Evolutionary conservation across 495 filamentous ascomycete genomes (phyloP).

Genomic region (Penicillium angulare): DNA sequence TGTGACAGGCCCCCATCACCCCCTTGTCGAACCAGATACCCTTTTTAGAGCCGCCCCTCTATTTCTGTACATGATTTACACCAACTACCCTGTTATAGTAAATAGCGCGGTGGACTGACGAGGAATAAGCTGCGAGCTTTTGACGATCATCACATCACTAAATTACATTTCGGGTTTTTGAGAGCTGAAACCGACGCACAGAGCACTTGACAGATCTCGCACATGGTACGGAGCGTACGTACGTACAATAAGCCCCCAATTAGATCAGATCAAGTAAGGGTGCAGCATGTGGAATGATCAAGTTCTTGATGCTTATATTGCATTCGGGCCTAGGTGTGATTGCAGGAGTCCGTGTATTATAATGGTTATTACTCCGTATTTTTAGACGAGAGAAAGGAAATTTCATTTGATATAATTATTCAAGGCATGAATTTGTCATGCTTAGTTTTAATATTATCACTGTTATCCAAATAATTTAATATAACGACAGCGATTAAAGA

Average conservation of each 20-base stretch:
- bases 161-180: background rate
- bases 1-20: background rate
- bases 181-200: too few species aligned
- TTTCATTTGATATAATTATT: too few species aligned
- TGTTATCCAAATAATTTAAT: too few species aligned
- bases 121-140: slow-evolving; percentile 5
- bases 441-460: too few species aligned
- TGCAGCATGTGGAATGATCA: slow-evolving; percentile 13
- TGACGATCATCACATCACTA: slow-evolving; percentile 4
- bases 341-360: too few species aligned
- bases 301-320: background rate
- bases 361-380: too few species aligned
- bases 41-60: too few species aligned
- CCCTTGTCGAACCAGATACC: too few species aligned
- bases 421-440: slow-evolving; percentile 25
- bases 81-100: slow-evolving; percentile 5
- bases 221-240: slow-evolving; percentile 22
- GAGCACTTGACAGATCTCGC: slow-evolving; percentile 19
- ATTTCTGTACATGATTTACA: background rate
- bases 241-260: too few species aligned
- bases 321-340: background rate
- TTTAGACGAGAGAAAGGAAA: too few species aligned
- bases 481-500: too few species aligned
- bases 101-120: slow-evolving; percentile 6
- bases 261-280: slow-evolving; percentile 24